Conservation (phyloP, 306 rosid species). For the Mimosa bimucronata region DNA sequence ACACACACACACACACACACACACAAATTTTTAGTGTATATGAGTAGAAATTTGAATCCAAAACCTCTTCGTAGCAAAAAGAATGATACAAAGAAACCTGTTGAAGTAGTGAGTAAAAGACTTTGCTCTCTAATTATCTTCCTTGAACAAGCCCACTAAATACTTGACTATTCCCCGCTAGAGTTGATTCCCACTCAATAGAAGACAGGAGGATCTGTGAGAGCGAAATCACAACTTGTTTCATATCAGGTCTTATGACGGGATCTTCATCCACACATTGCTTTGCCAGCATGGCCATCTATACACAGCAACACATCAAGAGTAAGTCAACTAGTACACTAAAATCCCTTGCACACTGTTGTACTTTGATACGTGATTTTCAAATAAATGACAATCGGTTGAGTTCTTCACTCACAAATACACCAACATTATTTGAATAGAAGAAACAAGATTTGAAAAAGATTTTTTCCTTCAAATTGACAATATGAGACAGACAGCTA, state of each 20-base stretch:
- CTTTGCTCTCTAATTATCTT: conserved; percentile 57
- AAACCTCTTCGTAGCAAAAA: conserved; percentile 29
- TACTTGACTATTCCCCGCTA: conserved; percentile 97
- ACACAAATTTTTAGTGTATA: neutral
- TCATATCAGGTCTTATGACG: conserved; percentile 92
- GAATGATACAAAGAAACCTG: conserved; percentile 17
- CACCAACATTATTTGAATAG: too few relatives aligned
- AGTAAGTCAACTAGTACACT: neutral
- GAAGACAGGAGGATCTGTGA: conserved; percentile 93
- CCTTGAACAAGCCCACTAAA: conserved; percentile 99
- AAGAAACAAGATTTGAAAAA: too few relatives aligned
- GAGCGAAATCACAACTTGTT: conserved; percentile 77
- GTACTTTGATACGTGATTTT: neutral
- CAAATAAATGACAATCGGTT: neutral
- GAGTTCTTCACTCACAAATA: too few relatives aligned
- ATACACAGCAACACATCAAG: conserved; percentile 21
- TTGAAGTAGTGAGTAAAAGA: conserved; percentile 26
- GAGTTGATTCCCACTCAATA: conserved; percentile 99
- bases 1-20: too few relatives aligned
- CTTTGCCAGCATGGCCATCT: conserved; percentile 91
- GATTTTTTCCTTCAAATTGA: too few relatives aligned
- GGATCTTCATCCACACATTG: conserved; percentile 96
- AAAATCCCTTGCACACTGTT: conserved; percentile 10
- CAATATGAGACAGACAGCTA: too few relatives aligned
- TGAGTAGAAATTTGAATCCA: neutral